These are phyloP conservation scores for Ambrosiella beaveri DNA, from an alignment of 2,329 filamentous ascomycete species.

Conservation along the genomic window DNA sequence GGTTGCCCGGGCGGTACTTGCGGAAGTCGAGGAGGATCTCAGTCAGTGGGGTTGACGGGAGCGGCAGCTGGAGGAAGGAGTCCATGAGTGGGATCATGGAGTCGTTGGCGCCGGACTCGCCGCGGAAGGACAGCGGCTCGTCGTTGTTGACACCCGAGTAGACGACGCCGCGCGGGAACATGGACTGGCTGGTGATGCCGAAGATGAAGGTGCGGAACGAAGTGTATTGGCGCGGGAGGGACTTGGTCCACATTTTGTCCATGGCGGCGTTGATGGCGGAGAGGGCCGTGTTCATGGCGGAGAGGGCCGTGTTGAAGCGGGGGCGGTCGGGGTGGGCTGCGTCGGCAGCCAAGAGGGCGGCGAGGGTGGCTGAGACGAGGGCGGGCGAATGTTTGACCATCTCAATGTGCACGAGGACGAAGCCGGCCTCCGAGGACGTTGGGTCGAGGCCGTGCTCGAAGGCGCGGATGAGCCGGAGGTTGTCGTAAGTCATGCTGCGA, in stretches of 20 bases:
- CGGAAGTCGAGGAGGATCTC: slow-evolving; percentile 79
- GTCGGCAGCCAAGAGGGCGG: slow-evolving; percentile 40
- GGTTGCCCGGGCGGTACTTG: slow-evolving; percentile 73
- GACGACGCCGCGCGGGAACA: slow-evolving; percentile 84
- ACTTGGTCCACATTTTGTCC: slow-evolving; percentile 86
- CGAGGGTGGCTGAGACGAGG: slow-evolving; percentile 55
- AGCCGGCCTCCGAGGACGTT: slow-evolving; percentile 77
- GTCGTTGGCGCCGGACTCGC: slow-evolving; percentile 87
- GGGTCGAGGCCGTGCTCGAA: slow-evolving; percentile 84
- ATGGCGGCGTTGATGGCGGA: slow-evolving; percentile 47
- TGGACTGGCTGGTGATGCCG: slow-evolving; percentile 79
- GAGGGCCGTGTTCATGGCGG: slow-evolving; percentile 44
- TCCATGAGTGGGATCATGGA: slow-evolving; percentile 85
- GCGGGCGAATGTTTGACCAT: slow-evolving; percentile 80
- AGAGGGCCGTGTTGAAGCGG: slow-evolving; percentile 46
- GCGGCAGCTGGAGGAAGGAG: slow-evolving; percentile 67
- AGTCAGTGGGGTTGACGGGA: slow-evolving; percentile 80
- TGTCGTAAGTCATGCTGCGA: slow-evolving; percentile 41
- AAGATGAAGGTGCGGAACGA: slow-evolving; percentile 95
- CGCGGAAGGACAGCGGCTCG: slow-evolving; percentile 64
- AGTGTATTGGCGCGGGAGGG: slow-evolving; percentile 67
- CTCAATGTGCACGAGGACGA: slow-evolving; percentile 88
- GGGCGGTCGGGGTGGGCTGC: slow-evolving; percentile 25
- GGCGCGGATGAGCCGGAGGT: slow-evolving; percentile 70
- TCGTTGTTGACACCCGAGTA: slow-evolving; percentile 66